phyloP scores from a whole-genome alignment of 2,329 filamentous ascomycete species.

The Aureobasidium vineae region DNA sequence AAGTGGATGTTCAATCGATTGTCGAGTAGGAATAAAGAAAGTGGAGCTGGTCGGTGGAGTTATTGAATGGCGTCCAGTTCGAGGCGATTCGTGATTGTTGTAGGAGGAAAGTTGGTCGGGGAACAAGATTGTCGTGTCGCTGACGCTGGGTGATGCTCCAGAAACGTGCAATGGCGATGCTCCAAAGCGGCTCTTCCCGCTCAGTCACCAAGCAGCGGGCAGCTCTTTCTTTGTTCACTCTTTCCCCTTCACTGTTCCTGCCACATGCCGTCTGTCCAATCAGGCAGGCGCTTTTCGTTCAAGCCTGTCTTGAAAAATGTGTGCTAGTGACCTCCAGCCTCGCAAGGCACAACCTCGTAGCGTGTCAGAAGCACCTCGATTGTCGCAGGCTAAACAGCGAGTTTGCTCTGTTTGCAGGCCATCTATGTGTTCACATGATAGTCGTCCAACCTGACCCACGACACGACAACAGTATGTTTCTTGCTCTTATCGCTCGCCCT shows the following conservation, averaged over 20 bases:
- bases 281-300: background rate
- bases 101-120: background rate
- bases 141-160: slow-evolving; percentile 1
- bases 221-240: slow-evolving; percentile 20
- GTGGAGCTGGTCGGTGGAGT: background rate
- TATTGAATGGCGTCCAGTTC: background rate
- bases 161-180: slow-evolving; percentile 15
- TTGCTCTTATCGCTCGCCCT: background rate
- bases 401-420: slow-evolving; percentile 22
- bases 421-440: slow-evolving; percentile 24
- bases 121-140: slow-evolving; percentile 1
- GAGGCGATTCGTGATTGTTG: background rate
- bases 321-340: background rate
- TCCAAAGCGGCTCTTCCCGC: slow-evolving; percentile 22
- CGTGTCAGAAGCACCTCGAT: background rate
- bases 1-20: background rate
- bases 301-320: background rate
- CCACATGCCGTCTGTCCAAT: background rate
- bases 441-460: background rate
- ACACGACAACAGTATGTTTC: slow-evolving; percentile 7
- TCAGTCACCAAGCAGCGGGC: background rate
- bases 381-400: background rate
- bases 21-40: background rate
- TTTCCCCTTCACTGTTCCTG: slow-evolving; percentile 4
- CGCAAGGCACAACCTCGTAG: background rate